These are phyloP conservation scores for Cladosporium sp. DNA, from an alignment of 2,329 filamentous ascomycete species.

Conservation along the genomic window DNA sequence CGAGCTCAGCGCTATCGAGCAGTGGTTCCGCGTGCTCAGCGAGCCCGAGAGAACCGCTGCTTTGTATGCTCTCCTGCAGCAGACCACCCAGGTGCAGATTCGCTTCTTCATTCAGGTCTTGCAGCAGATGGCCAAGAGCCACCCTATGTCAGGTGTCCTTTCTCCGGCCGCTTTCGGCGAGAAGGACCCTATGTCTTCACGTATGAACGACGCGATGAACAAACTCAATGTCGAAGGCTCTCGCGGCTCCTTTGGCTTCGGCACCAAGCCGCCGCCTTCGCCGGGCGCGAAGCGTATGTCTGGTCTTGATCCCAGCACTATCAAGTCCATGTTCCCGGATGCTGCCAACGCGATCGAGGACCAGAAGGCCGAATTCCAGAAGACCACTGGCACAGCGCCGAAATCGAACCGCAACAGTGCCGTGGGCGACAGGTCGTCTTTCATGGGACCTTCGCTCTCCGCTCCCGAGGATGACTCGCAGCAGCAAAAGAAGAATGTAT, in stretches of 20 bases:
- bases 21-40: slow-evolving; percentile 97
- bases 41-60: slow-evolving; percentile 95
- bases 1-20: slow-evolving; percentile 96
- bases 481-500: slow-evolving; percentile 50
- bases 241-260: slow-evolving; percentile 70
- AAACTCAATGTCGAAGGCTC: slow-evolving; percentile 85
- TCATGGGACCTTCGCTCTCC: slow-evolving; percentile 70
- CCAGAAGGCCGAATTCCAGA: slow-evolving; percentile 95
- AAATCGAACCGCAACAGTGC: slow-evolving; percentile 91
- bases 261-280: slow-evolving; percentile 65
- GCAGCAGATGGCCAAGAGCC: slow-evolving; percentile 97
- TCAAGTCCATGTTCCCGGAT: slow-evolving; percentile 99
- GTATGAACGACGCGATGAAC: slow-evolving; percentile 92
- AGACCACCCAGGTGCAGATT: slow-evolving; percentile 98
- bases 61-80: slow-evolving; percentile 89
- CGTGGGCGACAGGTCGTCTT: slow-evolving; percentile 69
- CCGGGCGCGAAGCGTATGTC: slow-evolving; percentile 85
- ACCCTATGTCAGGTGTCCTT: slow-evolving; percentile 92
- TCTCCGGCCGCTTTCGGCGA: slow-evolving; percentile 91
- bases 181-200: slow-evolving; percentile 97
- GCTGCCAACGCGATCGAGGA: slow-evolving; percentile 97
- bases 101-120: slow-evolving; percentile 98
- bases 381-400: slow-evolving; percentile 85
- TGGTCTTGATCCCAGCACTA: slow-evolving; percentile 84
- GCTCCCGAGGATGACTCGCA: slow-evolving; percentile 54